phyloP scores from a whole-genome alignment of 73 alveolate species.

The Tetrahymena borealis region DNA sequence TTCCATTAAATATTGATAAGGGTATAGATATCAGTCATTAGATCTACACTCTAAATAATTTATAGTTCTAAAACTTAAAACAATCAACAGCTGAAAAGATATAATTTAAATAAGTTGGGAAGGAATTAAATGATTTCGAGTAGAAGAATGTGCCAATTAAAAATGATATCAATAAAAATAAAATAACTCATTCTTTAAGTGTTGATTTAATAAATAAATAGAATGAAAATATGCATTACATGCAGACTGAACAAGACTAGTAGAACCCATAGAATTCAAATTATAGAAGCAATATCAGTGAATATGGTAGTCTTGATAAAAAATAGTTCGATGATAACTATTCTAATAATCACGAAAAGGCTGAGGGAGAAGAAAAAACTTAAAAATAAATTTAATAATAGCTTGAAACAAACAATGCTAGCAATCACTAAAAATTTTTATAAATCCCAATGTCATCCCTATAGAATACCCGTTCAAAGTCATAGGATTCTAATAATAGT shows the following conservation, averaged over 20 bases:
- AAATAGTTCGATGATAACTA: neutral
- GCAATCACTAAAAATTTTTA: neutral
- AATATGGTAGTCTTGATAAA: neutral
- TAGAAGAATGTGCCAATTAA: neutral
- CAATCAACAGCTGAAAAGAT: no score
- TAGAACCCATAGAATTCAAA: neutral
- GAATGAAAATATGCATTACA: neutral
- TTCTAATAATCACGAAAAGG: neutral
- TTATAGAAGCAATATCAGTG: neutral
- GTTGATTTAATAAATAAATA: neutral
- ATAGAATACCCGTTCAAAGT: neutral
- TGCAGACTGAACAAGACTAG: neutral
- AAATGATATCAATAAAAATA: neutral
- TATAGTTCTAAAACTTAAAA: no score
- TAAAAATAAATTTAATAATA: neutral
- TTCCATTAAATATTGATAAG: no score
- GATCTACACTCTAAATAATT: no score
- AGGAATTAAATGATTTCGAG: neutral
- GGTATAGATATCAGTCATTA: no score
- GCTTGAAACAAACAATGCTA: neutral
- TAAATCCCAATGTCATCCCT: no score
- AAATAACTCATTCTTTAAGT: neutral
- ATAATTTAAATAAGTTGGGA: neutral
- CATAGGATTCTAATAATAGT: neutral
- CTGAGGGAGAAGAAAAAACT: neutral